Evolutionary conservation across 2,329 filamentous ascomycete species (phyloP).

Genomic region (Fusarium begoniae): DNA sequence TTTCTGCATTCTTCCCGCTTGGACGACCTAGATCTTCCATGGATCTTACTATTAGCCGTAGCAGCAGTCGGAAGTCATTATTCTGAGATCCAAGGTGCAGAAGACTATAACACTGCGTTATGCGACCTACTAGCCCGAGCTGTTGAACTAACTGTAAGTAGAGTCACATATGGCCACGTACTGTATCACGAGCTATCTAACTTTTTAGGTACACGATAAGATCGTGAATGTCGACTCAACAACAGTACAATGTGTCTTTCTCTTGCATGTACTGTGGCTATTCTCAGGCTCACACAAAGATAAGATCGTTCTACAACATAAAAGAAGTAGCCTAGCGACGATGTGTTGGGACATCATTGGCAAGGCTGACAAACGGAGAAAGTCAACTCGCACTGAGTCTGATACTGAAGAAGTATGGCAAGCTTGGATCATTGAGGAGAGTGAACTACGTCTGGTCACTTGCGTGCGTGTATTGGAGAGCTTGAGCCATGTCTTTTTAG

Average conservation of each 20-base stretch:
- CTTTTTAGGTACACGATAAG: background rate
- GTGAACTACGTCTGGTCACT: background rate
- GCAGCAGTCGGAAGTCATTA: background rate
- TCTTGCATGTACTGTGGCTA: background rate
- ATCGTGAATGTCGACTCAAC: background rate
- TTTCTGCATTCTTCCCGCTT: background rate
- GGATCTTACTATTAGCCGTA: fast-evolving
- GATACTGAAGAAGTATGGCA: background rate
- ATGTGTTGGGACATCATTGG: background rate
- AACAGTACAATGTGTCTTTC: background rate
- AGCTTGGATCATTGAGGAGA: fast-evolving
- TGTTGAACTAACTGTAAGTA: background rate
- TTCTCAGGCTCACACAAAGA: background rate
- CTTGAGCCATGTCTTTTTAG: background rate
- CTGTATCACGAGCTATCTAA: background rate
- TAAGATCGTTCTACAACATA: background rate
- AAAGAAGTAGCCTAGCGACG: background rate
- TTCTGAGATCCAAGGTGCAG: background rate
- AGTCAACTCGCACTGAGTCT: background rate
- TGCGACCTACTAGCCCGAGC: background rate
- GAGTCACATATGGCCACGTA: no score
- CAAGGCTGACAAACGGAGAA: background rate
- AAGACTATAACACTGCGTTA: fast-evolving
- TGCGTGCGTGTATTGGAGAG: background rate
- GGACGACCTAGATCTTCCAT: fast-evolving